A percentile compares a stretch with the other conserved stretches of the same genome.
phyloP scores from a whole-genome alignment of 352 stramenopile species.

The Aphanomyces invadans region DNA sequence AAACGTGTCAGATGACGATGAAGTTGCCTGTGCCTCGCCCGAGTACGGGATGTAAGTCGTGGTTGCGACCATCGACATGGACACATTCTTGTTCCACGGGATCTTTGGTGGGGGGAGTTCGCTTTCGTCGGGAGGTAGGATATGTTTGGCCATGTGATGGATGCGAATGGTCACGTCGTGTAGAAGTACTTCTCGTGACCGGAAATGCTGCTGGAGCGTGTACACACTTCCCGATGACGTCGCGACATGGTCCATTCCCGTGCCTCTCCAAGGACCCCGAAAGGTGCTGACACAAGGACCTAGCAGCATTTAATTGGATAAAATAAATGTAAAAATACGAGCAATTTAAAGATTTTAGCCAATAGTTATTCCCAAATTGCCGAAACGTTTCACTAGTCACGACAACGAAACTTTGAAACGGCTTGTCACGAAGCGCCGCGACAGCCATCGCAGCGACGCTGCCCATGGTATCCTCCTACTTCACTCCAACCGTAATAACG shows the following conservation, averaged over 20 bases:
- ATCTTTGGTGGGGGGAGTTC: neutral
- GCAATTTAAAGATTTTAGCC: too few species aligned
- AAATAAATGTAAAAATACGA: neutral
- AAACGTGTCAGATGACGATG: neutral
- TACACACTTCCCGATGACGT: slow-evolving; percentile 12
- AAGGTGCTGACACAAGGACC: neutral
- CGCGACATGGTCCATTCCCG: neutral
- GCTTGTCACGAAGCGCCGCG: neutral
- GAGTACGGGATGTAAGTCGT: slow-evolving; percentile 22
- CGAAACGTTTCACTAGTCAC: too few species aligned
- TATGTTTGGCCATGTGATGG: slow-evolving; percentile 3
- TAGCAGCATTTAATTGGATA: neutral
- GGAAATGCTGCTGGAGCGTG: neutral
- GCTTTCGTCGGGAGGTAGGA: neutral
- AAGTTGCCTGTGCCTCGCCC: neutral
- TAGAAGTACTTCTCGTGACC: slow-evolving; percentile 2
- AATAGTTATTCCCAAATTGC: too few species aligned
- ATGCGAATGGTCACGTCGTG: neutral
- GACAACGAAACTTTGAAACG: too few species aligned
- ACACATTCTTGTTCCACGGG: slow-evolving; percentile 10
- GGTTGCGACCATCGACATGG: slow-evolving; percentile 17
- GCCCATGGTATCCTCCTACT: neutral
- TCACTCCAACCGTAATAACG: neutral
- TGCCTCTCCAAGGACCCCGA: too few species aligned
- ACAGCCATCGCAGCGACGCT: neutral